Base-by-base conservation (phyloP, 805 yeast genomes). In the Pichia paraexigua region DNA sequence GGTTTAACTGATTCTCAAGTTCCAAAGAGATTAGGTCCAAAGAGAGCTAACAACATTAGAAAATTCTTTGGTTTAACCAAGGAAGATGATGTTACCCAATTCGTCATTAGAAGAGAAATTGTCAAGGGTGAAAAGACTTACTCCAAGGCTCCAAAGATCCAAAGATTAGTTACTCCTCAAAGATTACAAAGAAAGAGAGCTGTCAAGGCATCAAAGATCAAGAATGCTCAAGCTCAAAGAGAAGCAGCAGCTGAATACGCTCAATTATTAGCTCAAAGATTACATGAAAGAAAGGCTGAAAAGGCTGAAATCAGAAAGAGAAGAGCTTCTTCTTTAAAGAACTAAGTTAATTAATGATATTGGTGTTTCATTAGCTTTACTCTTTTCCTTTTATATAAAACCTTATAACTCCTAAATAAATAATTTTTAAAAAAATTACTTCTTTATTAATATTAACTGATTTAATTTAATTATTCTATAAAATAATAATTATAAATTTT, bases 191-290 rank as follows among this genome's bases (percentile, higher is more conserved):
- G 97, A 85, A 94, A 94, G 95, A 87, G 97, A 80, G 91, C 88
- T 73, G 85, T 87, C 75, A 87, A 81, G 75, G 84, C 97, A 69
- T 79, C 84, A 78, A 94, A 94, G 86, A 79, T 87, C 75, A 87
- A 83, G 81, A 87, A 88, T 77, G 97, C 98, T 75, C 96, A 89
- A 83, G 90, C 88, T 71, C 96, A 90, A 80, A 90, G 96, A 89
- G 98, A 94, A 77, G 97, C 96, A 79, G 99, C 99, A 77, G 96
- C 98, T 73, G 99, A 94, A 79, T 94, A 94, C 85, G 95, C 97
- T 73, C 96, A 91, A 80, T 82, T 94, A 73, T 83, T 94, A 75
- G 98, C 99, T 73, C 80, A 89, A 82, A 92, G 98, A 79, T 86
- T 92, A 76, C 87, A 89, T 77, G 97, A 92, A 80, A 89, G 91